Evolutionary conservation across 441 rosid genomes (phyloP).

Genomic region (Kokia cookei): DNA sequence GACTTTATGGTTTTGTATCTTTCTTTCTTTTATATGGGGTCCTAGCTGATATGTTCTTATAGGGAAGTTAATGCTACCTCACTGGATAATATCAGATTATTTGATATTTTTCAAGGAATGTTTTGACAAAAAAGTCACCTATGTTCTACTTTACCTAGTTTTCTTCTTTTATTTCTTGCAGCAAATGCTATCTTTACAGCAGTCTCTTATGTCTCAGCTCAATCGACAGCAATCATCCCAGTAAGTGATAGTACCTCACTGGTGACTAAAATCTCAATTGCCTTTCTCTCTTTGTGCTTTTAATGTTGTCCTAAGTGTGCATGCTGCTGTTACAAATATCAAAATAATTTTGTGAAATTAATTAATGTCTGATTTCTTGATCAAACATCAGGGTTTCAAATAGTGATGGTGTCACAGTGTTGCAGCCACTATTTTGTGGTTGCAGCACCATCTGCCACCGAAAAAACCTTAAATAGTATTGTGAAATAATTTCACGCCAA

Average conservation of each 20-base stretch:
- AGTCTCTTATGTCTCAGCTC: constrained; percentile 42
- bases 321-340: background rate
- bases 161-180: constrained; percentile 18
- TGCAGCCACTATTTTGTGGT: too few species aligned
- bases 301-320: background rate
- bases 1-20: background rate
- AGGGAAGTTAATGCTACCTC: background rate
- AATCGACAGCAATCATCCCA: constrained; percentile 38
- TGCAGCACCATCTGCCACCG: too few species aligned
- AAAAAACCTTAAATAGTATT: too few species aligned
- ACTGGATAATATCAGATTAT: background rate
- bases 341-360: background rate
- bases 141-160: background rate
- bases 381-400: background rate
- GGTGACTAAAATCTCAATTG: background rate
- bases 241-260: constrained; percentile 26
- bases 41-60: constrained; percentile 3
- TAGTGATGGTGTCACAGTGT: too few species aligned
- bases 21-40: background rate
- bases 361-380: background rate
- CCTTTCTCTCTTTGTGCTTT: background rate
- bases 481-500: too few species aligned
- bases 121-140: background rate
- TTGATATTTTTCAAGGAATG: background rate
- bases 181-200: constrained; percentile 58